Conservation (phyloP, 2,329 filamentous ascomycete genomes). For the Penicillium sp. region DNA sequence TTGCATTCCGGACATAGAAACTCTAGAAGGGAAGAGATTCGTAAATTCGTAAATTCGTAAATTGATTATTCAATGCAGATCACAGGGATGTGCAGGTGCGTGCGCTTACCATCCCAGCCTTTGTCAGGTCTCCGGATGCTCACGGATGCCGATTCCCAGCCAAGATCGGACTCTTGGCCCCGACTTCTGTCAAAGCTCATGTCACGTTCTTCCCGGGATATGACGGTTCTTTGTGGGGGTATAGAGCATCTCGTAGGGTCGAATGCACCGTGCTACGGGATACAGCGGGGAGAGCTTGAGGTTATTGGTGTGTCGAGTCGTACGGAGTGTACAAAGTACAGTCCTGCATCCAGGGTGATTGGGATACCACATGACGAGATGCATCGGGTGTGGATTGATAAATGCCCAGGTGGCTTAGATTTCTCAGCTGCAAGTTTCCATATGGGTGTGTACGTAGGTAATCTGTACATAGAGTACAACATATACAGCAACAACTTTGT, state of each 20-base stretch:
- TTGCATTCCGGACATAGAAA: slow-evolving; percentile 9
- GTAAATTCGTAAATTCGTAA: neutral
- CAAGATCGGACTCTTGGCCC: slow-evolving; percentile 12
- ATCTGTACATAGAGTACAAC: neutral
- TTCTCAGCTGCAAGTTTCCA: neutral
- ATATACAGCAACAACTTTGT: neutral
- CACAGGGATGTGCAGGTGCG: slow-evolving; percentile 19
- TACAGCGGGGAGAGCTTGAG: neutral
- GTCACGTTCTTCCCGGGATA: neutral
- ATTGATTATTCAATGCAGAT: slow-evolving; percentile 8
- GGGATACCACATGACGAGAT: neutral
- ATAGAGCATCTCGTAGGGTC: neutral
- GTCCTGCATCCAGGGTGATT: neutral
- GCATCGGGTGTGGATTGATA: neutral
- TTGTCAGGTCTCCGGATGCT: slow-evolving; percentile 13
- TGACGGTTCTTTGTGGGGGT: neutral
- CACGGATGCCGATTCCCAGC: slow-evolving; percentile 18
- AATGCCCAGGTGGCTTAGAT: neutral
- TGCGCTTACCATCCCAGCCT: slow-evolving; percentile 11
- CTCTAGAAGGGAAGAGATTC: neutral
- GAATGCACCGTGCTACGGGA: neutral
- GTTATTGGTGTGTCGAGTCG: neutral
- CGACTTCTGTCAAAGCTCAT: neutral
- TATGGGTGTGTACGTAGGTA: neutral
- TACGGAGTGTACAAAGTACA: neutral